Evolutionary conservation across 345 rosid species (phyloP), one percentile per base, ranked within the genome.

Genomic region (Acer campestre): DNA sequence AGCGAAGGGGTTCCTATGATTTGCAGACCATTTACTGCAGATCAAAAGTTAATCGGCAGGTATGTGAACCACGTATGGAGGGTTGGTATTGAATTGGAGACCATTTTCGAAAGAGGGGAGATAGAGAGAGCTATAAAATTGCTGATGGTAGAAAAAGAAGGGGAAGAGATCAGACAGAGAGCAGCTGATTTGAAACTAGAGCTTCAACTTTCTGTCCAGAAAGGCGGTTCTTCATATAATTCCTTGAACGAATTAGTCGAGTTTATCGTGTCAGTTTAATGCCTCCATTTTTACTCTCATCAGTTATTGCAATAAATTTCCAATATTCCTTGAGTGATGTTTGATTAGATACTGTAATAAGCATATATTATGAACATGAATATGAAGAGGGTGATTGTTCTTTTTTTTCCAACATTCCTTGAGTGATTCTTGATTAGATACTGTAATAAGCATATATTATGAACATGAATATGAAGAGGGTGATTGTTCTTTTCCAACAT

Each of bases 171-270:
- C 6, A 4, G 1, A 35, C 38, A 35, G 38, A 35, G 38, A 35
- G 38, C 38, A 35, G 6, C 38, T 4, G 38, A 35, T 4, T 35
- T 35, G 38, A 35, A 35, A 35, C 38, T 35, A 35, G 38, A 35
- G 38, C 38, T 35, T 35, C 6, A 4, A 35, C 38, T 35, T 35
- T 35, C 6, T 35, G 6, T 35, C 38, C 38, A 35, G 6, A n/a
- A 23, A 6, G 74, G 80, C 10, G 81, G 85, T 49, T 68, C 82
- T 3, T 80, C 82, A 0, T 3, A 35, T 48, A 35, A 51, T 75
- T 75, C 72, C 6, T 49, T 85, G 69, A 53, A 78, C 42, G 51
- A 78, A n/a, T 51, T 85, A 58, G 74, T 72, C 3, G 78, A 75
- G 18, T 22, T 44, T 10, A 63, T 85, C 35, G 10, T 13, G 20